These are phyloP conservation scores for Pseudoneurospora amorphoporcata DNA, from an alignment of 495 filamentous ascomycete species.

Conservation along the genomic window DNA sequence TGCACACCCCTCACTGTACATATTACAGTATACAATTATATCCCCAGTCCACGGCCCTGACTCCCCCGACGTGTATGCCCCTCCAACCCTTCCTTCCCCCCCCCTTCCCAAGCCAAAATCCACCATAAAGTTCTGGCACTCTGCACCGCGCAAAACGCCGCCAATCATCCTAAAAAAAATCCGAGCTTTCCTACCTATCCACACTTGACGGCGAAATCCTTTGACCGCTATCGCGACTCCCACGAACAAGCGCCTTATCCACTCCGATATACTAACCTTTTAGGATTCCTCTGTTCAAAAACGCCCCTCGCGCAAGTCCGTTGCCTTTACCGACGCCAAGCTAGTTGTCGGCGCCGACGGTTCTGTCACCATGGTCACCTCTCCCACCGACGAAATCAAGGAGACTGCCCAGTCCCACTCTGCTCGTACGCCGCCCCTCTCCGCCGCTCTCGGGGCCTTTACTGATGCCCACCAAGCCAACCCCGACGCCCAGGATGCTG, in stretches of 20 bases:
- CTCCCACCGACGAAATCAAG: conserved; percentile 51
- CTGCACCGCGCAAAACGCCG: neutral
- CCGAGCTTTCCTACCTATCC: neutral
- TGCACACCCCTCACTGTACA: neutral
- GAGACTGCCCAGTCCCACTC: conserved; percentile 64
- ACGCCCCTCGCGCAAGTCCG: conserved; percentile 62
- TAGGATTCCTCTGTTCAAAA: conserved; percentile 41
- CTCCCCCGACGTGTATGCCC: neutral
- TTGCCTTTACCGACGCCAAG: conserved; percentile 77
- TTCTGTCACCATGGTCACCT: conserved; percentile 54
- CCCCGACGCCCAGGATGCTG: conserved; percentile 42
- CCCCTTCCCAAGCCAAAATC: neutral
- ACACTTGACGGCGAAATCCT: neutral
- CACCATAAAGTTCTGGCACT: neutral
- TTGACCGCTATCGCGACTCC: neutral
- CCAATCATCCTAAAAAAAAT: neutral
- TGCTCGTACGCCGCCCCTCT: conserved; percentile 48
- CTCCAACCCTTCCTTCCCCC: neutral
- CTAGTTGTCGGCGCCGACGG: conserved; percentile 80
- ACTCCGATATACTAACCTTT: conserved; percentile 19
- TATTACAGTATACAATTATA: neutral
- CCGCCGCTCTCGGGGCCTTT: conserved; percentile 38
- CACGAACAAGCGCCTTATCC: neutral
- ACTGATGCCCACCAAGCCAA: conserved; percentile 40
- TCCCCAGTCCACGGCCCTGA: neutral